Evolutionary conservation across 2,329 filamentous ascomycete genomes (phyloP), one percentile per base, ranked within the genome.

Genomic region (Venturia aucupariae): DNA sequence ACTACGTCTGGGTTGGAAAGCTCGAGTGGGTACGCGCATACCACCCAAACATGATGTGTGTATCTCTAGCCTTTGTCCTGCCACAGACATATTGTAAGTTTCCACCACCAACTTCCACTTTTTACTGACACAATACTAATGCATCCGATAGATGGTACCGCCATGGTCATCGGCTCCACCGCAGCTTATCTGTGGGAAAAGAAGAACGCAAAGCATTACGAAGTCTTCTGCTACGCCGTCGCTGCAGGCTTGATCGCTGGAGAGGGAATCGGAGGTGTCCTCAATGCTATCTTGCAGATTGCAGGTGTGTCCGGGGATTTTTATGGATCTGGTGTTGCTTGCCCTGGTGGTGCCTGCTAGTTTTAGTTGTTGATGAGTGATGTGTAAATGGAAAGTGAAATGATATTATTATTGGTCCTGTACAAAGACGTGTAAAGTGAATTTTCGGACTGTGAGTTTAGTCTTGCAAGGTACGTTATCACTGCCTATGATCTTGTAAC

Each of bases 31-130:
- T 82, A 70, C 76, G 80, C 55, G 73, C 74, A 30, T 86, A 80
- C 71, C 79, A 85, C 66, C 84, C 84, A 65, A 86, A 86, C 77
- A 84, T 84, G 80, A 84, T 84, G 73, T 83, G 82, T 64, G 78
- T 86, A 46, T 82, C 81, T 17, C 76, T 87, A 41, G 80, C 83
- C 2, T 86, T 86, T 69, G 80, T 85, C 48, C 73, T 86, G 24
- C 81, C 82, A 0, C 79, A 80, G 63, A 84, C 65, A 35, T 60
- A 60, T 27, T 66, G 63, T 64, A 64, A 60, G 63, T 64, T n/a
- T 19, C 19, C 48, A 24, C 3, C 6, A 32, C 22, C 7, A 22
- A 35, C 24, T 32, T 38, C 44, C 11, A 51, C 24, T 46, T 27
- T 19, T 51, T 3, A 17, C 2, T 32, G 11, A 8, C 3, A 19